Conservation (phyloP, 73 alveolate species). For the Urostyla sp. region DNA sequence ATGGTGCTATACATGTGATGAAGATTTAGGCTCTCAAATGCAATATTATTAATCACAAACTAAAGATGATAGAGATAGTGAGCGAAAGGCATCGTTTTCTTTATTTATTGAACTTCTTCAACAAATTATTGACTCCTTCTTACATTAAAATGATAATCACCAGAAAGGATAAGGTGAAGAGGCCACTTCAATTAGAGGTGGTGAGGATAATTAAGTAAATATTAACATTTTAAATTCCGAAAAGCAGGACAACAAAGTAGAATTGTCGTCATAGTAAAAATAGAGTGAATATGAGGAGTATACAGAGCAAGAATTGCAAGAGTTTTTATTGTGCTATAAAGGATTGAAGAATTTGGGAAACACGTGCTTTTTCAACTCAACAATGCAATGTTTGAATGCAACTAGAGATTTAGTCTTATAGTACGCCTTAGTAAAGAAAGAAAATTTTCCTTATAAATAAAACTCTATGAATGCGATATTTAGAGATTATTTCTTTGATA, state of each 20-base stretch:
- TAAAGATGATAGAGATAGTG: not conserved
- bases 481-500: constrained; percentile 47
- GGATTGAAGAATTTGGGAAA: constrained; percentile 70
- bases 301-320: constrained; percentile 38
- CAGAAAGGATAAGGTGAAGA: not conserved
- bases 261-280: not conserved
- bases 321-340: constrained; percentile 43
- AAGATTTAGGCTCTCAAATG: constrained; percentile 13
- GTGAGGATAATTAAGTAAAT: not conserved
- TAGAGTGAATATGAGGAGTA: not conserved
- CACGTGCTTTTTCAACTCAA: constrained; percentile 75
- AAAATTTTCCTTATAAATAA: constrained; percentile 29
- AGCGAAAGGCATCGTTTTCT: not conserved
- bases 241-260: not conserved
- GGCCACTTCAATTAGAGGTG: not conserved
- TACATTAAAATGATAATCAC: not conserved
- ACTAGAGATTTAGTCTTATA: constrained; percentile 52
- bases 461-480: constrained; percentile 37
- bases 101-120: not conserved
- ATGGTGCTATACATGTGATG: constrained; percentile 71
- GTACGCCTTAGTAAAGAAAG: not conserved
- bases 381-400: constrained; percentile 68
- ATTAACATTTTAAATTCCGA: not conserved
- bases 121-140: not conserved
- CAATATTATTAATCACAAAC: not conserved